Percentiles rank a stretch among this genome's conserved stretches.
Conservation (phyloP, 805 yeast species). For the Wickerhamiella alocasiicola region DNA sequence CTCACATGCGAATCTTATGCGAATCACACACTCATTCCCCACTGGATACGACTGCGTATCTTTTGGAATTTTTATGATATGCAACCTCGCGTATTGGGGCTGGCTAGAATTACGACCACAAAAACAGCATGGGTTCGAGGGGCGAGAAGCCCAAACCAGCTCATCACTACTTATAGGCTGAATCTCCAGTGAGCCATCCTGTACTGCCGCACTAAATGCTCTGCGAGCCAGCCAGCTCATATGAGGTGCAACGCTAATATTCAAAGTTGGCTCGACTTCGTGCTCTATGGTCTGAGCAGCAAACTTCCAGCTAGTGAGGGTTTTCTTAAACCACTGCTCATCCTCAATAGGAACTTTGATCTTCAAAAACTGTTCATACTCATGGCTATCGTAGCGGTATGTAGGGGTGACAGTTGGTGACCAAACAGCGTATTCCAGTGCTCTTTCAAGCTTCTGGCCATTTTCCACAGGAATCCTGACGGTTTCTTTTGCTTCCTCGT, state of each 20-base stretch:
- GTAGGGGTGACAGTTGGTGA: slow-evolving; percentile 22
- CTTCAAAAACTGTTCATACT: slow-evolving; percentile 15
- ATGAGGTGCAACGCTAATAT: slow-evolving; percentile 51
- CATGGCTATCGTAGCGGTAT: slow-evolving; percentile 21
- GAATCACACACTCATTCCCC: slow-evolving; percentile 69
- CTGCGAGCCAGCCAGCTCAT: slow-evolving; percentile 50
- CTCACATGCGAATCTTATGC: slow-evolving; percentile 73
- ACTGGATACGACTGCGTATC: slow-evolving; percentile 32
- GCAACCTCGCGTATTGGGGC: slow-evolving; percentile 62
- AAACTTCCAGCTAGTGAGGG: slow-evolving; percentile 29
- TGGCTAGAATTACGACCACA: slow-evolving; percentile 73
- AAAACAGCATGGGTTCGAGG: slow-evolving; percentile 60
- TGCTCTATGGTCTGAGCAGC: slow-evolving; percentile 55
- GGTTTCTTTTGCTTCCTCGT: slow-evolving; percentile 16
- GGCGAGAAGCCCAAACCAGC: slow-evolving; percentile 41
- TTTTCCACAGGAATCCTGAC: slow-evolving; percentile 1
- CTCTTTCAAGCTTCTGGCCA: slow-evolving; percentile 7
- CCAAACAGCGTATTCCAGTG: slow-evolving; percentile 17
- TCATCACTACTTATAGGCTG: slow-evolving; percentile 82
- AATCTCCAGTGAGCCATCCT: slow-evolving; percentile 69
- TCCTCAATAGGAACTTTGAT: not conserved
- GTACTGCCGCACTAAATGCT: slow-evolving; percentile 49
- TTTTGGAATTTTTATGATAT: slow-evolving; percentile 39
- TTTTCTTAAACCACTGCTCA: slow-evolving; percentile 6
- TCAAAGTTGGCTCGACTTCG: slow-evolving; percentile 66